Evolutionary conservation across 805 yeast genomes (phyloP), one percentile per base, ranked within the genome.

Genomic region (Candida ipomoeae): DNA sequence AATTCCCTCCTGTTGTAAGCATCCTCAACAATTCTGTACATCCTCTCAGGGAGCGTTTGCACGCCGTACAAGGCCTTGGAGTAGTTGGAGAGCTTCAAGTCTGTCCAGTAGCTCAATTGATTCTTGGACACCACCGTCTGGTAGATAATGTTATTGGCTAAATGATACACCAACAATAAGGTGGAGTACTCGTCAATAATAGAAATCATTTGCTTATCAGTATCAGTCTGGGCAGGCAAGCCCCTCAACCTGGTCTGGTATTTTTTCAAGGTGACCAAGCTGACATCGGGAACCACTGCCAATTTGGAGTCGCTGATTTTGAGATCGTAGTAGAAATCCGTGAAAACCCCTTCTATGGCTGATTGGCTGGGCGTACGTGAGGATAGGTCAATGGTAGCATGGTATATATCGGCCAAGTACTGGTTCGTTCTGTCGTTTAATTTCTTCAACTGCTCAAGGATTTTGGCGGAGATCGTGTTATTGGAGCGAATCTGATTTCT

Each of bases 51-150:
- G 8, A 62, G 48, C 6, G 67, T 63, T 49, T 73, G 77, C 1
- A 72, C 51, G 8, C 67, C 67, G 55, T 69, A 73, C 11, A 67
- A 42, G 23, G 61, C 26, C 51, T 70, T 71, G 40, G 57, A 52
- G 41, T 56, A 47, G 7, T 58, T 40, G 6, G 73, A 68, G 32
- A 55, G 49, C 32, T 56, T 56, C 37, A 73, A 44, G 11, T 56
- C 59, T 11, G 61, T 57, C 77, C 77, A 73, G 53, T 72, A 73
- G 4, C 61, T 57, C 52, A 67, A 52, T 43, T 73, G 67, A 33
- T 62, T 59, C 48, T 70, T 69, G 39, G 66, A 58, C 15, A 59
- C 49, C 20, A 73, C 55, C 0, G 75, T 70, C 48, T 69, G 64
- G 51, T 62, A 66, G 34, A 73, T 68, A 26, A 71, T 53, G 11